Conservation (phyloP, 2,329 filamentous ascomycete species). For the Amphichorda felina region DNA sequence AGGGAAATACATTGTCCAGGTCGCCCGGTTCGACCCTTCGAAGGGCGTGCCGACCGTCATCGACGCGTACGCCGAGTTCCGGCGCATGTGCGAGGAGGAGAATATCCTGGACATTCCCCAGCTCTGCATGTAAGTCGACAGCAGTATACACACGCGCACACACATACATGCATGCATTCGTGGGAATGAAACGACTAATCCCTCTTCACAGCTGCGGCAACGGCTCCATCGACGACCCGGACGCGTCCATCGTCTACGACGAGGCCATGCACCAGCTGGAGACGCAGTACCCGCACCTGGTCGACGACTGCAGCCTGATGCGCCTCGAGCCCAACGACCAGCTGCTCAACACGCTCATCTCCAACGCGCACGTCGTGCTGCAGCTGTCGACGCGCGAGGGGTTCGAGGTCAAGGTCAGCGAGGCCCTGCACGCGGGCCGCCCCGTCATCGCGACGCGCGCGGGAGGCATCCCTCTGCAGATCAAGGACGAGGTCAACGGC, state of each 20-base stretch:
- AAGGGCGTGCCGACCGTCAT: slow-evolving; percentile 74
- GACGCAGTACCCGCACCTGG: slow-evolving; percentile 46
- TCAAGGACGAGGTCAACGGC: slow-evolving; percentile 59
- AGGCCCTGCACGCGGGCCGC: slow-evolving; percentile 68
- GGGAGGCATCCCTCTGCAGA: slow-evolving; percentile 72
- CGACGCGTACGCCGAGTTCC: slow-evolving; percentile 63
- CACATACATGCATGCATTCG: slow-evolving; percentile 1
- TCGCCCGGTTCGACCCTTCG: slow-evolving; percentile 72
- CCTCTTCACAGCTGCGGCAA: slow-evolving; percentile 47
- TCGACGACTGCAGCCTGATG: slow-evolving; percentile 59
- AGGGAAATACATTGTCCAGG: slow-evolving; percentile 66
- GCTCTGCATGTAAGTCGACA: slow-evolving; percentile 46
- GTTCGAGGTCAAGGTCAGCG: slow-evolving; percentile 79
- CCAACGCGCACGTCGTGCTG: slow-evolving; percentile 59
- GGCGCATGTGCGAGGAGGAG: slow-evolving; percentile 43
- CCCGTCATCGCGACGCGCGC: slow-evolving; percentile 65
- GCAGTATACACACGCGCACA: no score
- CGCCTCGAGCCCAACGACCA: slow-evolving; percentile 70
- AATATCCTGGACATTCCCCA: slow-evolving; percentile 48
- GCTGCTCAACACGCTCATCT: slow-evolving; percentile 64
- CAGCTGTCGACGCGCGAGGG: slow-evolving; percentile 75
- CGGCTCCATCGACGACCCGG: slow-evolving; percentile 70
- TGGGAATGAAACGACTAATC: not conserved
- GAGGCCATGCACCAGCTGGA: slow-evolving; percentile 58
- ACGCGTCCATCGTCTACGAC: slow-evolving; percentile 61